phyloP scores from a whole-genome alignment of 164 flowering plant genomes.

The Sextonia rubra region DNA sequence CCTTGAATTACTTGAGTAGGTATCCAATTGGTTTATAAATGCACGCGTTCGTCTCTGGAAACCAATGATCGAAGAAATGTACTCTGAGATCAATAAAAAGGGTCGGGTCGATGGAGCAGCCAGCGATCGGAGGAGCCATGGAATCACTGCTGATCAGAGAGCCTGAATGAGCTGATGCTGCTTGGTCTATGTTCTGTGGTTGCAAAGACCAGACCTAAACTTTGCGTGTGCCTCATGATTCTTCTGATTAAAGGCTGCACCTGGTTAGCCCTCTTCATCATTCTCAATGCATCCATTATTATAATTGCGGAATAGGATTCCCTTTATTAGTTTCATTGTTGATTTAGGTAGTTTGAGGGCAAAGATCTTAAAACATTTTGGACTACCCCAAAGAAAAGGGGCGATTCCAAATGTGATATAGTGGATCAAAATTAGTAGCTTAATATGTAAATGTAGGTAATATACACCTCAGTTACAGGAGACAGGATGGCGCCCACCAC shows the following conservation, averaged over 20 bases:
- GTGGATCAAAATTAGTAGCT: not conserved
- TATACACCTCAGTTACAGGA: not conserved
- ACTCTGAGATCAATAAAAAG: constrained; percentile 42
- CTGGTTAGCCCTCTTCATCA: not conserved
- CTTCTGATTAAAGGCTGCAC: not conserved
- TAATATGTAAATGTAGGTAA: not conserved
- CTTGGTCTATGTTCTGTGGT: not conserved
- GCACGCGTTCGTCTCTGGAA: constrained; percentile 89
- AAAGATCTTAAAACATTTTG: not conserved
- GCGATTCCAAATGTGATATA: not conserved
- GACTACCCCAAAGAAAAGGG: not conserved
- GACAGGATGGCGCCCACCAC: not conserved
- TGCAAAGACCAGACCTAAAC: not conserved
- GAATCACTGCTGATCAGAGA: not conserved
- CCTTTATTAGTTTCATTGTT: not conserved
- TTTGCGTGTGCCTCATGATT: not conserved
- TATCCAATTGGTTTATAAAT: constrained; percentile 83
- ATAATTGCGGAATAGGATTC: not conserved
- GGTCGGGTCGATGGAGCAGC: constrained; percentile 16
- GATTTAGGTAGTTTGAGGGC: not conserved
- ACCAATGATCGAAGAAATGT: constrained; percentile 86
- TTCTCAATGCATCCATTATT: not conserved
- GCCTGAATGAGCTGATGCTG: not conserved
- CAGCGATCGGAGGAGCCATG: not conserved
- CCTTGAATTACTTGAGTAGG: constrained; percentile 31